These are phyloP conservation scores for Zygosaccharomyces pseudorouxii DNA, from an alignment of 805 yeast species.

Conservation along the genomic window DNA sequence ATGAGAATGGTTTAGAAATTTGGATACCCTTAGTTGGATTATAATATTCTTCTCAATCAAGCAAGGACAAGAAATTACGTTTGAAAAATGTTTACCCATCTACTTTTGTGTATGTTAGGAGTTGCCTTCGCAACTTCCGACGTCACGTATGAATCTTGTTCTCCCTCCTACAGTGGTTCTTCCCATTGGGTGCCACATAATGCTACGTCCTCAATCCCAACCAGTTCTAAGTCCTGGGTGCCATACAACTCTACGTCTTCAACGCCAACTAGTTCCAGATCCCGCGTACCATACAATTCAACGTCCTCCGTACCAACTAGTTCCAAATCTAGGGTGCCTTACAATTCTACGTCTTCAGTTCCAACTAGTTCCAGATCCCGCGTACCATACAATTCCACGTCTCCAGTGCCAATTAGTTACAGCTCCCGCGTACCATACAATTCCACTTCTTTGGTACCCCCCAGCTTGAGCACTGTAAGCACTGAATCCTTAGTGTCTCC, in stretches of 20 bases:
- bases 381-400: neutral
- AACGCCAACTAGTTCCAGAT: no score
- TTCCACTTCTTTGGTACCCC: neutral
- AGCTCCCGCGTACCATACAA: neutral
- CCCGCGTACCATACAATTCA: no score
- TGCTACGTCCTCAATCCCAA: conserved; percentile 24
- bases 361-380: neutral
- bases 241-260: conserved; percentile 1
- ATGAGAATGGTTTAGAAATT: neutral
- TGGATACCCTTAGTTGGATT: neutral
- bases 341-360: no score
- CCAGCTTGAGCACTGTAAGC: no score
- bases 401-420: neutral
- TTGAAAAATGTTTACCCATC: neutral
- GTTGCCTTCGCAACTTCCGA: neutral
- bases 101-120: neutral
- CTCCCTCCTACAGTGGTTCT: neutral
- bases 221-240: conserved; percentile 29
- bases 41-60: neutral
- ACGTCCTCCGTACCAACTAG: no score
- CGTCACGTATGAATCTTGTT: neutral
- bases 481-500: no score
- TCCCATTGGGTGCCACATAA: no score
- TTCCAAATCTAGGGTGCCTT: neutral
- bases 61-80: neutral